phyloP scores from a whole-genome alignment of 176 grass and related monocot genomes.

The Lolium rigidum region DNA sequence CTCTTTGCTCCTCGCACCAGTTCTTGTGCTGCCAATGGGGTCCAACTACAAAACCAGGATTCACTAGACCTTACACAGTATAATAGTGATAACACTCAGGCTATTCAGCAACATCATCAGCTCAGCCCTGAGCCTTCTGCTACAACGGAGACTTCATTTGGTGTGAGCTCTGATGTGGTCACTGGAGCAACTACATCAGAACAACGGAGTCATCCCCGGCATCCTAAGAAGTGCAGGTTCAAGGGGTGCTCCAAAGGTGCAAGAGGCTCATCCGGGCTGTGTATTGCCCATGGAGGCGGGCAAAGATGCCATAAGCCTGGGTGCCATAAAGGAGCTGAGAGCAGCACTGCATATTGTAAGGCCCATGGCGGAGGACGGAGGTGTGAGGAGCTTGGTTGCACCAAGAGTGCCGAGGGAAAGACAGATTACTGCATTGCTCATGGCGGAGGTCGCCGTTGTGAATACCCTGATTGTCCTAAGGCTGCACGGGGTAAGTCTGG shows the following conservation, averaged over 20 bases:
- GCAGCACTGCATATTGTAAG: constrained; percentile 70
- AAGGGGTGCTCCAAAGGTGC: constrained; percentile 73
- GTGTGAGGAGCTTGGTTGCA: constrained; percentile 70
- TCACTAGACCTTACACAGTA: constrained; percentile 40
- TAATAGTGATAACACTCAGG: constrained; percentile 5
- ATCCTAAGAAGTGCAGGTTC: constrained; percentile 75
- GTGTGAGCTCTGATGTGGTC: constrained; percentile 56
- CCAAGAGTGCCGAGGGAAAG: constrained; percentile 72
- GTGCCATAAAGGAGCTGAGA: constrained; percentile 73
- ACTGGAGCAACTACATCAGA: constrained; percentile 53
- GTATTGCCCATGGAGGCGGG: constrained; percentile 75
- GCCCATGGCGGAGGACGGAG: constrained; percentile 69
- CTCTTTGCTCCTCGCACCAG: constrained; percentile 55
- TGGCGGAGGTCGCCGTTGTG: constrained; percentile 63
- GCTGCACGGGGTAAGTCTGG: constrained; percentile 71
- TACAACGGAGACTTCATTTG: constrained; percentile 59
- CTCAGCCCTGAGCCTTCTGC: constrained; percentile 63
- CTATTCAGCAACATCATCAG: constrained; percentile 49
- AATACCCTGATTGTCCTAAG: constrained; percentile 59
- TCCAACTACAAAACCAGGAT: constrained; percentile 30
- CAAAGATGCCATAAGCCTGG: constrained; percentile 71
- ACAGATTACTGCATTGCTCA: constrained; percentile 78
- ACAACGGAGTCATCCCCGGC: constrained; percentile 49
- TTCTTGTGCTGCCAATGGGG: constrained; percentile 27
- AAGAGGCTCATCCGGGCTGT: constrained; percentile 66